A percentile compares a stretch with the other conserved stretches of the same genome.
These are phyloP conservation scores for Knoxia roxburghii DNA, from an alignment of 257 asterid species.

Conservation along the genomic window DNA sequence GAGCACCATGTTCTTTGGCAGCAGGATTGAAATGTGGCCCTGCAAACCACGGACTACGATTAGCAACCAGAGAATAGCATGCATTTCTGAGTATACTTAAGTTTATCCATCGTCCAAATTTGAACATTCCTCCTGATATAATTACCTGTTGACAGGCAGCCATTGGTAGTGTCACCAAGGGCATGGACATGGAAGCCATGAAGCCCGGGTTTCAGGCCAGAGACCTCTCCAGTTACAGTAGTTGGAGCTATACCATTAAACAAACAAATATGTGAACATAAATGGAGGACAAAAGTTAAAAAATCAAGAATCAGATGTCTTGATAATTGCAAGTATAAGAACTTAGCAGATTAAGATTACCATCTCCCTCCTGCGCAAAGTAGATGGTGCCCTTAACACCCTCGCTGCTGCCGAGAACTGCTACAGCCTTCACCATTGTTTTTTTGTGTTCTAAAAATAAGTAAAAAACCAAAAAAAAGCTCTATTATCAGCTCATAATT, in stretches of 20 bases:
- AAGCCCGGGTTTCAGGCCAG: constrained; percentile 85
- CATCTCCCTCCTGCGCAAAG: constrained; percentile 84
- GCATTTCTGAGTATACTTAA: not conserved
- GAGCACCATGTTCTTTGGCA: constrained; percentile 87
- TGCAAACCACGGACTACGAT: constrained; percentile 19
- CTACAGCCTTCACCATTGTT: constrained; percentile 92
- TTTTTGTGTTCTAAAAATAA: constrained; percentile 56
- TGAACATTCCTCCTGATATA: not conserved
- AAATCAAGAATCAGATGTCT: not conserved
- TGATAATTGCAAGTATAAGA: not conserved
- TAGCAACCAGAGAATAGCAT: not conserved
- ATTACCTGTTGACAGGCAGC: constrained; percentile 95
- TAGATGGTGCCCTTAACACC: constrained; percentile 77
- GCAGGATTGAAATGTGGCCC: constrained; percentile 94
- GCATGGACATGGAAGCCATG: constrained; percentile 99
- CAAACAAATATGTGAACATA: not conserved
- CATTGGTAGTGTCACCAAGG: constrained; percentile 99
- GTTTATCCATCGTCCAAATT: not conserved
- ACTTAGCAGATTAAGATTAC: constrained; percentile 29
- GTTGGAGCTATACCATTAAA: constrained; percentile 51
- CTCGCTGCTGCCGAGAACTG: constrained; percentile 81
- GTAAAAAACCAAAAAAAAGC: not conserved
- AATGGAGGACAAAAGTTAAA: not conserved
- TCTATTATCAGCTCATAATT: not conserved
- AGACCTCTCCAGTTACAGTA: constrained; percentile 64